Evolutionary conservation across 371 early-diverging fungal genomes (phyloP).

Genomic region (Coemansia sp.): DNA sequence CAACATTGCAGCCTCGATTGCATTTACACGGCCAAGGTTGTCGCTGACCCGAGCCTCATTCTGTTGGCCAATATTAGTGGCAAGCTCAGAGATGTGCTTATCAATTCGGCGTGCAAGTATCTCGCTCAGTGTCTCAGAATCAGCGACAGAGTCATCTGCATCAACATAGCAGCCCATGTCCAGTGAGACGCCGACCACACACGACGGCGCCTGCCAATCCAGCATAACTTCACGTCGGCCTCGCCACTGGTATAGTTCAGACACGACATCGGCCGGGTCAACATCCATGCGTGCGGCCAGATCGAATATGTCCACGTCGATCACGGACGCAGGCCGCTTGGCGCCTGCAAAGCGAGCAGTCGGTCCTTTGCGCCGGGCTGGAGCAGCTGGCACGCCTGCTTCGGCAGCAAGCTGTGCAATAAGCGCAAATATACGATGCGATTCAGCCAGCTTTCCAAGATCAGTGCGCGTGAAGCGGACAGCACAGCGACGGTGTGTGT

Average conservation of each 20-base stretch:
- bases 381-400: neutral
- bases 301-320: constrained; percentile 18
- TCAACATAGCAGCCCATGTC: constrained; percentile 23
- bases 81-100: constrained; percentile 20
- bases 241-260: constrained; percentile 44
- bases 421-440: constrained; percentile 15
- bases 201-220: constrained; percentile 44
- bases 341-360: constrained; percentile 5
- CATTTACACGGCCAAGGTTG: constrained; percentile 19
- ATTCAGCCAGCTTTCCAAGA: constrained; percentile 28
- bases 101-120: constrained; percentile 25
- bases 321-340: constrained; percentile 2
- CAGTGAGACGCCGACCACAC: constrained; percentile 25
- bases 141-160: neutral
- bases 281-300: constrained; percentile 15
- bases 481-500: constrained; percentile 35
- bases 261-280: constrained; percentile 10
- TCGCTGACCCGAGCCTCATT: constrained; percentile 30
- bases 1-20: constrained; percentile 20
- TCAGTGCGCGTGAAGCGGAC: constrained; percentile 40
- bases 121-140: constrained; percentile 17
- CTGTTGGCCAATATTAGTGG: constrained; percentile 15
- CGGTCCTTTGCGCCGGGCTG: neutral
- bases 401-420: constrained; percentile 12
- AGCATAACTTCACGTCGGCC: constrained; percentile 37